Percentiles rank a stretch among this genome's conserved stretches.
phyloP scores from a whole-genome alignment of 2,329 filamentous ascomycete genomes.

The Penicillium sp. region DNA sequence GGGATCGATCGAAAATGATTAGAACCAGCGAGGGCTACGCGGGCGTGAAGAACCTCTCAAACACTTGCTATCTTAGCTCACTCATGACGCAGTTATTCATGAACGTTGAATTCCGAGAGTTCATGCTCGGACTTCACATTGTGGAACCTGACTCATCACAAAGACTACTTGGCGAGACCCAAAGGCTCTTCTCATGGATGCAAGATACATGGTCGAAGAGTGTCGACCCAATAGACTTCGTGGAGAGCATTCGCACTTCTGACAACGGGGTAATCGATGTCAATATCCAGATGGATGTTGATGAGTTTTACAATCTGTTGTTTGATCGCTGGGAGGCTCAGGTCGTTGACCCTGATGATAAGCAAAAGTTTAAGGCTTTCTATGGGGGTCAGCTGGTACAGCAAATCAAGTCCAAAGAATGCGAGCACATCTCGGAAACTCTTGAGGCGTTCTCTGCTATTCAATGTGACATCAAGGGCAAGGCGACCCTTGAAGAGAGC shows the following conservation, averaged over 20 bases:
- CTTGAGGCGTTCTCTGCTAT: constrained; percentile 90
- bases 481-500: constrained; percentile 74
- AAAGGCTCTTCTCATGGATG: constrained; percentile 76
- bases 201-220: constrained; percentile 72
- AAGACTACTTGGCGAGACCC: constrained; percentile 67
- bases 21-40: constrained; percentile 73
- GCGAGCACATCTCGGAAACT: constrained; percentile 83
- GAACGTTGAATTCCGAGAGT: constrained; percentile 80
- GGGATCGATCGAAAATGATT: constrained; percentile 63
- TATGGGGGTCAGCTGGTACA: constrained; percentile 90
- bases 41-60: constrained; percentile 86
- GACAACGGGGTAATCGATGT: constrained; percentile 80
- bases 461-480: constrained; percentile 94
- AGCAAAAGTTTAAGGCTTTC: constrained; percentile 69
- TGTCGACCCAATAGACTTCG: constrained; percentile 66
- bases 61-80: constrained; percentile 97
- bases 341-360: constrained; percentile 61
- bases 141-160: constrained; percentile 54
- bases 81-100: constrained; percentile 92
- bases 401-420: constrained; percentile 93
- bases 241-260: constrained; percentile 71
- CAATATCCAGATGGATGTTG: constrained; percentile 91
- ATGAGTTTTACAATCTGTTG: constrained; percentile 92
- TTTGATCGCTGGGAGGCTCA: constrained; percentile 89
- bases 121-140: constrained; percentile 65